Percentiles rank a stretch among this genome's conserved stretches.
Conservation (phyloP, 2,329 filamentous ascomycete genomes). For the Fusarium bactridioides region DNA sequence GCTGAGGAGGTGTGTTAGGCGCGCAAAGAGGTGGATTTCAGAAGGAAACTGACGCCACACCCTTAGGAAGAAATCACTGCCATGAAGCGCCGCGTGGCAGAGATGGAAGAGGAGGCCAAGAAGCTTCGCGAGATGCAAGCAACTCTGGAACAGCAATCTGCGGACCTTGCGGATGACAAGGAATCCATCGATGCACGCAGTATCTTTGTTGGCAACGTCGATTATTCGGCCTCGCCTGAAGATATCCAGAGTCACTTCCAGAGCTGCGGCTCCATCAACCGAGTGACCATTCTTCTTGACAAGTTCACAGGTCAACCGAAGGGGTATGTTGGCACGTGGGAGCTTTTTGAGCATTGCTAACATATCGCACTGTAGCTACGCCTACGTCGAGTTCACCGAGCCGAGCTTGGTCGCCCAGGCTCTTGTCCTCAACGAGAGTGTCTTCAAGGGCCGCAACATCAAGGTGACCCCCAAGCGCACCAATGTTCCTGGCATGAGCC, state of each 20-base stretch:
- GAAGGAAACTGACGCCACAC: slow-evolving; percentile 45
- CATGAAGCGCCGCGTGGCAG: slow-evolving; percentile 86
- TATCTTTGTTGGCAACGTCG: slow-evolving; percentile 98
- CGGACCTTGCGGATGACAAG: slow-evolving; percentile 88
- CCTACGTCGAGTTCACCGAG: slow-evolving; percentile 98
- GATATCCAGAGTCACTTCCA: slow-evolving; percentile 98
- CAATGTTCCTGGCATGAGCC: slow-evolving; percentile 92
- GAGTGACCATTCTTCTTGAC: slow-evolving; percentile 95
- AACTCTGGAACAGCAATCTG: slow-evolving; percentile 82
- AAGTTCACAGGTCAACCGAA: slow-evolving; percentile 99
- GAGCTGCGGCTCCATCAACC: slow-evolving; percentile 95
- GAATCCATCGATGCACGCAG: slow-evolving; percentile 95
- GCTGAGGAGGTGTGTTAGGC: slow-evolving; percentile 49
- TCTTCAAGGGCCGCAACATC: slow-evolving; percentile 92
- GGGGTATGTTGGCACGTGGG: slow-evolving; percentile 68
- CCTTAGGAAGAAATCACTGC: slow-evolving; percentile 79
- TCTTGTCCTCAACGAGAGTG: slow-evolving; percentile 93
- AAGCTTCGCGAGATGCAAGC: slow-evolving; percentile 89
- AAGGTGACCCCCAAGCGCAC: slow-evolving; percentile 97
- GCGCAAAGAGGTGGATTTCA: slow-evolving; percentile 42
- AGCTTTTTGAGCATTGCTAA: slow-evolving; percentile 20
- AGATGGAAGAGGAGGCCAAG: slow-evolving; percentile 90
- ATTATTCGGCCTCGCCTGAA: slow-evolving; percentile 95
- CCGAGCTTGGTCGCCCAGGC: slow-evolving; percentile 92
- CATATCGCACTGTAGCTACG: slow-evolving; percentile 71